Base-by-base conservation (phyloP, 352 stramenopile genomes). In the Phytophthora hybrid region DNA sequence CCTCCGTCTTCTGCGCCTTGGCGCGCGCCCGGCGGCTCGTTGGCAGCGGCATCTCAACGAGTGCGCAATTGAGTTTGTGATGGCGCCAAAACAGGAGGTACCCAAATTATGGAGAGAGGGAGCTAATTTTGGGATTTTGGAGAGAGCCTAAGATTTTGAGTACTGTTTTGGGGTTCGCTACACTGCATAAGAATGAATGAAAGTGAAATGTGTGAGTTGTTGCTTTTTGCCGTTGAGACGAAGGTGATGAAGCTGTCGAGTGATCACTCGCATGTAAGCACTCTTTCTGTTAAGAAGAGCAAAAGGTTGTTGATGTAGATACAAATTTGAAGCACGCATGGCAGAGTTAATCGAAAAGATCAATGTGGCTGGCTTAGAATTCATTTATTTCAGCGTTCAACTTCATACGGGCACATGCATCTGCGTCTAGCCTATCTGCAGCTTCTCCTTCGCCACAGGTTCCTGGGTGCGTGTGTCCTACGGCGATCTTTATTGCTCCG, bases 401-500 rank as follows among this genome's bases (percentile, higher is more conserved):
- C 37, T 44, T 23, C 44, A 18, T n/a, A 11, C 5, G 19, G 19
- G n/a, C n/a, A 54, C 64, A 53, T 55, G 32, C 64, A 66, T 60
- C 47, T 62, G 37, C 11, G 44, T 51, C 44, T 21, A 34, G n/a
- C 49, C 41, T 29, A 63, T 32, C 32, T 64, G 59, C 41, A 69
- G 67, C 67, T 41, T 73, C 9, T 63, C 49, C 9, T 53, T 73
- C 51, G 52, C 66, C 52, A 59, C 58, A 58, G 49, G n/a, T 2
- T 41, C 46, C 21, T 65, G 13, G 37, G 8, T 37, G 37, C 39
- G 19, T n/a, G 47, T 29, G 47, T 59, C 31, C 23, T 16, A 23
- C 23, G 14, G 29, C 39, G 63, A 9, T 21, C 37, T 81, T 69
- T 90, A 95, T 65, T 76, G 58, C 73, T 93, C 87, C 34, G 85